Base-by-base conservation (phyloP, 345 rosid genomes). In the Syzygium aqueum region DNA sequence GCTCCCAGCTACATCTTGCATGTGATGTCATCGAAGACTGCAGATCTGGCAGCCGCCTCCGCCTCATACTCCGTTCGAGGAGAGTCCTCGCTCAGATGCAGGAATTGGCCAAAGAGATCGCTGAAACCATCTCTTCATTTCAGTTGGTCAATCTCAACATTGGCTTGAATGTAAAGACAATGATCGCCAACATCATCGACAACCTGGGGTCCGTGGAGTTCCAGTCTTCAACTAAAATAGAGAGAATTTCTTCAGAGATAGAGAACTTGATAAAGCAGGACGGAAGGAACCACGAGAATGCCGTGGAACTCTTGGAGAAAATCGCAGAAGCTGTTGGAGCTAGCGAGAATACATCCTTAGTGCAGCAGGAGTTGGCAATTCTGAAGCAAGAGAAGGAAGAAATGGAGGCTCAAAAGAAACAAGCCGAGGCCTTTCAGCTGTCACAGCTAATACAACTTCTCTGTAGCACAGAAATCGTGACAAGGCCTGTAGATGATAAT, bases 361-460 rank as follows among this genome's bases (percentile, higher is more conserved):
- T 92, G 37, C 89, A 85, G 67, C 88, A 88, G 54, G 95, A 92
- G 89, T 86, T 93, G 88, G 89, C 87, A 51, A 86, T 89, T 82
- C 85, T 93, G 88, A 91, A 91, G 93, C 87, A 78, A 84, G 94
- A 93, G 84, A 93, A 89, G 84, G 90, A 91, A 84, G 92, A 91
- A 85, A 87, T 93, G 92, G 94, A 93, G 87, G 89, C 87, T 89
- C 88, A 90, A 53, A 92, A 93, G 92, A 90, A 93, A 88, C 94
- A 88, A 86, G 95, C 92, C 1, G 95, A 93, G 90, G 94, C 92
- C 63, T 88, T 93, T 77, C 94, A 92, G 87, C 87, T 92, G 63
- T 87, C 90, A 50, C 93, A 90, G 86, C 77, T 93, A 65, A 91
- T 91, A 43, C 91, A 93, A 85, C 87, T 93, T 86, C 61, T 92